Percentiles rank a stretch among this genome's conserved stretches.
phyloP scores from a whole-genome alignment of 2,329 filamentous ascomycete species.

The Colletotrichum ledebouriae region DNA sequence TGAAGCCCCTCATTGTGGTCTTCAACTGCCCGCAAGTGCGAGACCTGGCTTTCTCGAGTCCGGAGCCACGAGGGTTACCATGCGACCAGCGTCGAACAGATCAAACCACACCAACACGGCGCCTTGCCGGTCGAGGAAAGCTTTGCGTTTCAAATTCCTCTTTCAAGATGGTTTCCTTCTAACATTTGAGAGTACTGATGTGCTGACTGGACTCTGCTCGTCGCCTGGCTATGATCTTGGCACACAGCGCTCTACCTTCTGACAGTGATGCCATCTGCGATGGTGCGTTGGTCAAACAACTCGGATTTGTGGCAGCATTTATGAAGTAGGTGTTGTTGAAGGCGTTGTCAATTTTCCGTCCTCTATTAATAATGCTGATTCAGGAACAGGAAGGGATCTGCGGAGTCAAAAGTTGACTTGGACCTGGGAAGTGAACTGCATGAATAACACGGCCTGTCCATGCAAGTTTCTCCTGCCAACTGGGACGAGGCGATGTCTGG shows the following conservation, averaged over 20 bases:
- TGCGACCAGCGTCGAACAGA: not conserved
- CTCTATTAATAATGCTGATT: not conserved
- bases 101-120: not conserved
- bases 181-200: not conserved
- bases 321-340: not conserved
- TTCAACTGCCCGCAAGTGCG: not conserved
- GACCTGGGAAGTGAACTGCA: not conserved
- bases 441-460: conserved; percentile 17
- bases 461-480: not conserved
- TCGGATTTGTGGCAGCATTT: not conserved
- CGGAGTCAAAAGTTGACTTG: not conserved
- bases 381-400: conserved; percentile 37
- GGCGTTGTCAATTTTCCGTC: not conserved
- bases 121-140: not conserved
- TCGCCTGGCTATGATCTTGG: conserved; percentile 2
- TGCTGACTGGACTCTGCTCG: not conserved
- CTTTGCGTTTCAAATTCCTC: conserved; percentile 9
- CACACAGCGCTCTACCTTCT: not conserved
- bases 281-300: not conserved
- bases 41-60: not conserved
- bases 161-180: not conserved
- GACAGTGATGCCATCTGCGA: conserved; percentile 25
- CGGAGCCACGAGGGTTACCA: not conserved
- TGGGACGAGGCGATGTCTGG: not conserved
- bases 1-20: not conserved